Conservation (phyloP, 495 filamentous ascomycete genomes). For the Lindgomyces ingoldianus region DNA sequence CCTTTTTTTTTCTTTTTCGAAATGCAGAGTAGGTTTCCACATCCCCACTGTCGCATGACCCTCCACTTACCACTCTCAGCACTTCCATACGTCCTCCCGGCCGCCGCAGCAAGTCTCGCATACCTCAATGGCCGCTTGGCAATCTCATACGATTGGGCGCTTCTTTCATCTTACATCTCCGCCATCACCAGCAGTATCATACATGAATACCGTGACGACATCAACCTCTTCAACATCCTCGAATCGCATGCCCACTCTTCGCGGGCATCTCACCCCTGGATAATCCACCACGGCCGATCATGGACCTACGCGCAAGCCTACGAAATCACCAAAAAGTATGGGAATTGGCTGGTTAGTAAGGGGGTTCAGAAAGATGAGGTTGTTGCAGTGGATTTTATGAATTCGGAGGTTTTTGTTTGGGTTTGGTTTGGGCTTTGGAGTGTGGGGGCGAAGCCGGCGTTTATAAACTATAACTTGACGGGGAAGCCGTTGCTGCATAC, state of each 20-base stretch:
- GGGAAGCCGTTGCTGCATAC: conserved; percentile 79
- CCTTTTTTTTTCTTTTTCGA: background rate
- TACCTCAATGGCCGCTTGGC: conserved; percentile 78
- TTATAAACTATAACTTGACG: conserved; percentile 90
- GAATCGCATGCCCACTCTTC: conserved; percentile 64
- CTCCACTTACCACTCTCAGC: conserved; percentile 6
- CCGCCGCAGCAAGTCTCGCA: conserved; percentile 63
- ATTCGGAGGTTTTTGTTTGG: conserved; percentile 80
- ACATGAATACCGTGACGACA: conserved; percentile 53
- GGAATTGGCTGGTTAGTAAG: conserved; percentile 75
- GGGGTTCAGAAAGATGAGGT: conserved; percentile 74
- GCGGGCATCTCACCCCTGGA: conserved; percentile 60
- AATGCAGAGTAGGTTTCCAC: background rate
- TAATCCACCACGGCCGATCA: conserved; percentile 71
- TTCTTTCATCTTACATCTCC: conserved; percentile 55
- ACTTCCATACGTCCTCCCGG: conserved; percentile 60
- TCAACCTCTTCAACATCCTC: conserved; percentile 79
- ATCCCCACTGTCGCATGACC: background rate
- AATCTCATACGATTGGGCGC: conserved; percentile 63
- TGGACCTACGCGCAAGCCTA: conserved; percentile 87
- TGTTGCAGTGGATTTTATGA: conserved; percentile 87
- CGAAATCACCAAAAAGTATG: conserved; percentile 72
- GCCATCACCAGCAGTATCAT: conserved; percentile 50
- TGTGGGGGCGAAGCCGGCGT: conserved; percentile 84
- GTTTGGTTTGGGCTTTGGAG: conserved; percentile 85